Conservation (phyloP, 1,139 yeast genomes). For the Casaregolazyma lundiana region DNA sequence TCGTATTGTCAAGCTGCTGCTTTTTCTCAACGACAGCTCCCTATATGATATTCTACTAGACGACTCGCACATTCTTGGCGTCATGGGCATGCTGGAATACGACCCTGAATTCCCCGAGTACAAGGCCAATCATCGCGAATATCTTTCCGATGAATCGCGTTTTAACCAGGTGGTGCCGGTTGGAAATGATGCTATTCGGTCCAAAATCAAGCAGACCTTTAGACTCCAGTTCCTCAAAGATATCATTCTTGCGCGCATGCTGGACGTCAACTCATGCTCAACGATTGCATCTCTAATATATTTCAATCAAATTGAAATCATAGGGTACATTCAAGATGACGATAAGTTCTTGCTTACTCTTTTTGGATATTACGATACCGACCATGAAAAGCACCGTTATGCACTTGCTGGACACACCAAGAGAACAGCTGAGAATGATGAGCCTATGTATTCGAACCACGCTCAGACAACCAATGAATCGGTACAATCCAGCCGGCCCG, state of each 20-base stretch:
- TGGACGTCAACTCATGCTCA: constrained; percentile 75
- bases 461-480: no score
- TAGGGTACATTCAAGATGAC: constrained; percentile 60
- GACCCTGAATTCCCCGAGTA: constrained; percentile 78
- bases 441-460: neutral
- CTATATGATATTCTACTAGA: constrained; percentile 64
- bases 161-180: constrained; percentile 73
- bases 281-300: constrained; percentile 63
- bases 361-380: constrained; percentile 48
- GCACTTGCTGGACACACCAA: neutral
- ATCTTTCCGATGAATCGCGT: constrained; percentile 50
- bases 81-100: constrained; percentile 84
- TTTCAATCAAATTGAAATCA: constrained; percentile 63
- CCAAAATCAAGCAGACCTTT: constrained; percentile 67
- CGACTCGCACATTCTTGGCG: constrained; percentile 56
- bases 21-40: constrained; percentile 61
- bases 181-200: constrained; percentile 44
- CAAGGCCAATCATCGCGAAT: constrained; percentile 75
- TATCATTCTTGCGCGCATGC: constrained; percentile 70
- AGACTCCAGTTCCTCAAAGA: constrained; percentile 77
- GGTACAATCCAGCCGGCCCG: no score
- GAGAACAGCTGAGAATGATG: neutral
- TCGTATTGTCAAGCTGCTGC: constrained; percentile 59
- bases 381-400: neutral
- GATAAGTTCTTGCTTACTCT: constrained; percentile 45